Evolutionary conservation across 768 basidiomycete genomes (phyloP).

Genomic region (Boletus tomentosulus): DNA sequence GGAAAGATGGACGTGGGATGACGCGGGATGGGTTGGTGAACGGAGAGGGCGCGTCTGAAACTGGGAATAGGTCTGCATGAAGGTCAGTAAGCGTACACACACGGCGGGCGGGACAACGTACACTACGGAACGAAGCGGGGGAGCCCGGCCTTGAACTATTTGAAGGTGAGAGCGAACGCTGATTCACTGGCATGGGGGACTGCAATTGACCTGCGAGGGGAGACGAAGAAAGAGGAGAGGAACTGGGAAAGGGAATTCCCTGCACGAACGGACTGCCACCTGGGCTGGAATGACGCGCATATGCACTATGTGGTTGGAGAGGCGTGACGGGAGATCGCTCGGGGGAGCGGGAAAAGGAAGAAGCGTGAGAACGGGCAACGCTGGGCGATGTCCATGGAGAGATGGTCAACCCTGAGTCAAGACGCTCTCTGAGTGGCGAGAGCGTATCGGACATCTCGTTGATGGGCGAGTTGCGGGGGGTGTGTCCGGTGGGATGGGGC

Average conservation of each 20-base stretch:
- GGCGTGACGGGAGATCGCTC: constrained; percentile 12
- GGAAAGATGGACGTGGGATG: constrained; percentile 5
- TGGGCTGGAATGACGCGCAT: constrained; percentile 11
- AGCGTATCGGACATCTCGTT: constrained; percentile 14
- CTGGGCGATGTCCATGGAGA: constrained; percentile 3
- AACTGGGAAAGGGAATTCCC: constrained; percentile 10
- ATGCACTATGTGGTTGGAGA: constrained; percentile 1
- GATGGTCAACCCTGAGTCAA: not conserved
- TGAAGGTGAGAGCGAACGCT: constrained; percentile 6
- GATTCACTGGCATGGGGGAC: not conserved
- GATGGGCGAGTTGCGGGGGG: constrained; percentile 6
- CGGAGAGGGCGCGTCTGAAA: not conserved
- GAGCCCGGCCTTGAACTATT: constrained; percentile 7
- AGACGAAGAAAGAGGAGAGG: constrained; percentile 10
- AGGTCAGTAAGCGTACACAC: not conserved
- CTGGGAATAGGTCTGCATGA: not conserved
- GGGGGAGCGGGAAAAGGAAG: constrained; percentile 15
- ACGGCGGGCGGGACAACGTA: constrained; percentile 1
- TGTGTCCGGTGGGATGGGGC: not conserved
- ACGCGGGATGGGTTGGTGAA: constrained; percentile 4
- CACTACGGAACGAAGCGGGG: constrained; percentile 7
- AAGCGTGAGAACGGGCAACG: not conserved
- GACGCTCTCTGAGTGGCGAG: constrained; percentile 17
- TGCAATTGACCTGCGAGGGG: constrained; percentile 6
- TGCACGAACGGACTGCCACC: constrained; percentile 6